Conservation (phyloP, 345 rosid species). For the Capsella bursapastoris region DNA sequence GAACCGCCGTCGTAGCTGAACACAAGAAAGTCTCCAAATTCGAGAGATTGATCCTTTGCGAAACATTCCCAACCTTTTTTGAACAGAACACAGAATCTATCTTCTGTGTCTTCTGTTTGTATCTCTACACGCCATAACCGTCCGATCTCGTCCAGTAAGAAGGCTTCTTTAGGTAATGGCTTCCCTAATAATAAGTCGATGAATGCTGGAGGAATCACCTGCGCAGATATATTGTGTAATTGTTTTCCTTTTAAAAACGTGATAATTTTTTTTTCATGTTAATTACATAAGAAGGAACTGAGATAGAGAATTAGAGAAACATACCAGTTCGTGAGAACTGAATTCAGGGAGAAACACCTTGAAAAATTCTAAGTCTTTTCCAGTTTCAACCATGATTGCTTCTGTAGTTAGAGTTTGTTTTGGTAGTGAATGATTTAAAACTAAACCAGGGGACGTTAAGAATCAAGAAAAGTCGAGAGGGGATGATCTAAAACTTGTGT, state of each 20-base stretch:
- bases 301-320: conserved; percentile 5
- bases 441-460: too few species aligned
- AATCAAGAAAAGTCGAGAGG: neutral
- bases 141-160: conserved; percentile 40
- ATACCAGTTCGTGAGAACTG: conserved; percentile 34
- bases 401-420: neutral
- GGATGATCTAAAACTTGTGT: conserved; percentile 10
- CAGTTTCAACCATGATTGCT: conserved; percentile 32
- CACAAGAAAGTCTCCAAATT: conserved; percentile 40
- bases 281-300: conserved; percentile 3
- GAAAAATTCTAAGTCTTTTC: conserved; percentile 36
- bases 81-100: conserved; percentile 27
- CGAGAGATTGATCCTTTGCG: conserved; percentile 30
- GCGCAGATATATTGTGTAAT: neutral
- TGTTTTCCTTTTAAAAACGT: neutral
- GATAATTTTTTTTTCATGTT: neutral
- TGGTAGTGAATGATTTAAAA: neutral
- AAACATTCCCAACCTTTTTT: conserved; percentile 34
- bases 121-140: conserved; percentile 31
- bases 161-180: conserved; percentile 18
- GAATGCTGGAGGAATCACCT: conserved; percentile 46
- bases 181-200: conserved; percentile 30
- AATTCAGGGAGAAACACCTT: conserved; percentile 45
- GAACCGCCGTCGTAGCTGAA: conserved; percentile 30
- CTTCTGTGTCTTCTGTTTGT: conserved; percentile 22